Base-by-base conservation (phyloP, 2,329 filamentous ascomycete species). In the Stachybotrys chlorohalonatus region DNA sequence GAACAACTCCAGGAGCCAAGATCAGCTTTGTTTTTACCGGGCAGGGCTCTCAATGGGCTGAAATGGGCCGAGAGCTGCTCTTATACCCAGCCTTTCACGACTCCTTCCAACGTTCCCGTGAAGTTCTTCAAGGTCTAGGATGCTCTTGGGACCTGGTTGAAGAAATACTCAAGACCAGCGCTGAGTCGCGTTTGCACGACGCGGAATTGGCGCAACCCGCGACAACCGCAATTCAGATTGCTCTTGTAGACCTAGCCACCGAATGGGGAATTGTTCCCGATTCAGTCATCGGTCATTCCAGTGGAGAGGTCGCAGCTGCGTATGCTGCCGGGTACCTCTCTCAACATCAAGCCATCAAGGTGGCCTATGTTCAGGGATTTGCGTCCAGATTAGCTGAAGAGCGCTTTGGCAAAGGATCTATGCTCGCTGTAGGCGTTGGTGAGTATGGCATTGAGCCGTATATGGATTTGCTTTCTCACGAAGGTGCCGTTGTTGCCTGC, bases 221-320 rank as follows among this genome's bases (percentile, higher is more conserved):
- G 6, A 58, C 58, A 32, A 64, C 61, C 0, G 60, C 59, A 2
- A 51, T 64, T 9, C 62, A 64, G 46, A 54, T 63, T n/a, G 60
- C 60, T 8, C 59, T 63, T 30, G 47, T 62, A 16, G 59, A 62
- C 8, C 53, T 62, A 1, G 24, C 62, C 1, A 24, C 31, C 11
- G 49, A 47, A 39, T 56, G 56, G 46, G 55, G 56, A 2, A 49
- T 64, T 16, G 45, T 49, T 5, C 61, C 62, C 17, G 31, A 52
- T 4, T 56, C 55, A 2, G 60, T 63, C 8, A 55, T 62, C 6
- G 63, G 63, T 5, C 63, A 64, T 47, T 64, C 62, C 15, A 61
- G 59, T 13, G 63, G 63, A 11, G 63, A 64, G 51, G 63, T 73
- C 24, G 69, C 68, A 0, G 72, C 72, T 2, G 72, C 72, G 3